A percentile compares a stretch with the other conserved stretches of the same genome.
These are phyloP conservation scores for Corylus heterophylla DNA, from an alignment of 306 rosid genomes.

Conservation along the genomic window DNA sequence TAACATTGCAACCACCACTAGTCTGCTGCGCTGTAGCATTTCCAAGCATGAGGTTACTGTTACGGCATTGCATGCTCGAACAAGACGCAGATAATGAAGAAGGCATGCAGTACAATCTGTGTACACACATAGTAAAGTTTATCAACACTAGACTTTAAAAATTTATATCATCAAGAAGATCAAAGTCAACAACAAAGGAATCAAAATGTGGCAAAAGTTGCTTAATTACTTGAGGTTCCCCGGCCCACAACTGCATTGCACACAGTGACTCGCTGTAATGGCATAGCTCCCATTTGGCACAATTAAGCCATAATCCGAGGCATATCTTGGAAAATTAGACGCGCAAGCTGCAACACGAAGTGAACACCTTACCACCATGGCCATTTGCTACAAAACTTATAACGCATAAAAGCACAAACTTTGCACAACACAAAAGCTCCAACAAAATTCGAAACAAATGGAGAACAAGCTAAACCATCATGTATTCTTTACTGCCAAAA, in stretches of 20 bases:
- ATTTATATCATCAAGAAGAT: neutral
- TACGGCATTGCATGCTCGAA: slow-evolving; percentile 94
- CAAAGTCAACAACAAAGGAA: slow-evolving; percentile 12
- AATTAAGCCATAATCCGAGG: slow-evolving; percentile 78
- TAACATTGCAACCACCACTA: slow-evolving; percentile 88
- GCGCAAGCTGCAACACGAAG: slow-evolving; percentile 67
- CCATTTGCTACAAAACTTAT: neutral
- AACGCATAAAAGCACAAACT: neutral
- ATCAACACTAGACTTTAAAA: slow-evolving; percentile 11
- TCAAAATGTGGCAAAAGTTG: slow-evolving; percentile 13
- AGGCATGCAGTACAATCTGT: slow-evolving; percentile 95
- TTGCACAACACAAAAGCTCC: neutral
- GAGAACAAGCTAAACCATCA: neutral
- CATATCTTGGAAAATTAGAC: slow-evolving; percentile 65
- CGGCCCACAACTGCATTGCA: slow-evolving; percentile 98
- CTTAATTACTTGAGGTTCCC: slow-evolving; percentile 68
- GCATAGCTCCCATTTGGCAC: slow-evolving; percentile 97
- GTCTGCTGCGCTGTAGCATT: slow-evolving; percentile 72
- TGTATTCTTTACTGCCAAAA: neutral
- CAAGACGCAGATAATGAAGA: slow-evolving; percentile 94
- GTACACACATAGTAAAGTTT: slow-evolving; percentile 14
- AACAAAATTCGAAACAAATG: neutral
- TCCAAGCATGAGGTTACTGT: slow-evolving; percentile 88
- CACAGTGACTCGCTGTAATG: slow-evolving; percentile 89
- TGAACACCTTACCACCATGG: slow-evolving; percentile 18